Percentiles rank a stretch among this genome's conserved stretches.
Conservation (phyloP, 371 early-diverging fungal species). For the Rhizoclosmatium hyalinum region DNA sequence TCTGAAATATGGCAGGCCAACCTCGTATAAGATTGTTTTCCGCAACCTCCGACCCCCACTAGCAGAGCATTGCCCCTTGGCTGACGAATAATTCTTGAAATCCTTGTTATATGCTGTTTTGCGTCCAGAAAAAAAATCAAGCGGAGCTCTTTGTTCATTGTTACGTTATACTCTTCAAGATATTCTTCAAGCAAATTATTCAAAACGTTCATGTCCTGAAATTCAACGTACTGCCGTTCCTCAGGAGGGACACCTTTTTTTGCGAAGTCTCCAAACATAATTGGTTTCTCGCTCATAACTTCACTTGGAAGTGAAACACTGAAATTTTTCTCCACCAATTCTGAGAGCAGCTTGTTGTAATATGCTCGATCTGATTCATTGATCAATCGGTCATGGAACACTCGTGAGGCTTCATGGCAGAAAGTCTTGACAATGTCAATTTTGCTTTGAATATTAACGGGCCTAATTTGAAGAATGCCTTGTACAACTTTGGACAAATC, state of each 20-base stretch:
- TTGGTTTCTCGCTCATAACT: constrained; percentile 37
- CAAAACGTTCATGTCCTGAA: constrained; percentile 46
- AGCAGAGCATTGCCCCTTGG: constrained; percentile 58
- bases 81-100: constrained; percentile 55
- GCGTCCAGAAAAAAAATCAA: constrained; percentile 56
- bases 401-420: constrained; percentile 53
- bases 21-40: constrained; percentile 55
- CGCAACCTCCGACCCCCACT: constrained; percentile 58
- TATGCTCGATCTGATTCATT: constrained; percentile 50
- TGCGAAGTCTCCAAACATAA: constrained; percentile 53
- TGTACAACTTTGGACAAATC: constrained; percentile 59
- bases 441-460: constrained; percentile 38
- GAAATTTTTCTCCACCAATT: constrained; percentile 52
- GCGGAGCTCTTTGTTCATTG: constrained; percentile 46
- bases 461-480: constrained; percentile 49
- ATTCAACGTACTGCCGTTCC: constrained; percentile 50
- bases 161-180: constrained; percentile 57
- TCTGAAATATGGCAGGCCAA: constrained; percentile 58
- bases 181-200: constrained; percentile 50
- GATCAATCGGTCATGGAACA: constrained; percentile 58
- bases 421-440: constrained; percentile 46
- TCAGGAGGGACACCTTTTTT: constrained; percentile 54
- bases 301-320: constrained; percentile 39
- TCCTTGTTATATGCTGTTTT: constrained; percentile 53
- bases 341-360: constrained; percentile 49